Base-by-base conservation (phyloP, 495 filamentous ascomycete genomes). In the Chaetomidium leptoderma region DNA sequence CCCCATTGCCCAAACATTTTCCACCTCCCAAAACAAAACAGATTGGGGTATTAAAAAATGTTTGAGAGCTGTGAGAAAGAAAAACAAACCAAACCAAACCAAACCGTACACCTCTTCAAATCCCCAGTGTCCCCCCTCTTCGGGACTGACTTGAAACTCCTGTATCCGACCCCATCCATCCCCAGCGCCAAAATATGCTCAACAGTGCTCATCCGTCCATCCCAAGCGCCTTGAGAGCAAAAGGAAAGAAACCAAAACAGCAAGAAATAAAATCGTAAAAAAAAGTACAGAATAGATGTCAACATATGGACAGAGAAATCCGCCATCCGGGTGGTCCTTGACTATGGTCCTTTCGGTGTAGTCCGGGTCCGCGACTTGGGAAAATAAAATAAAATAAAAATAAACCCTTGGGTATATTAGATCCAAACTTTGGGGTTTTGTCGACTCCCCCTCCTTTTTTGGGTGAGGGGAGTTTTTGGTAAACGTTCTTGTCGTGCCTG, bases 1-100 rank as follows among this genome's bases (percentile, higher is more conserved):
- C 43, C 57, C 57, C 48, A 23, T 62, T 24, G 44, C 61, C 55
- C 17, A n/a, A n/a, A 54, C n/a, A 43, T 54, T 54, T 54, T 54
- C 52, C 37, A 19, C 39, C 52, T 45, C 50, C 50, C 50, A 43
- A 56, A 40, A 14, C 49, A 52, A 51, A 62, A 61, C 13, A 56
- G 24, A 14, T 23, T n/a, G 46, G 46, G 46, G 46, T 49, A 49
- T 49, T 49, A 46, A 49, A 33, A n/a, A 49, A 49, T 21, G 17
- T 32, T 48, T 29, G 23, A 21, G 46, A 49, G 30, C 30, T 49
- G 46, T 10, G 24, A 30, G 30, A 29, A 37, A 49, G 26, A 29
- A 55, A 30, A 14, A 30, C 39, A 44, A 54, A 19, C 8, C 29
- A 32, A 26, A 35, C 21, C n/a, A n/a, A n/a, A n/a, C n/a, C n/a